phyloP scores from a whole-genome alignment of 139 green algal genomes.

The Yamagishiella unicocca region DNA sequence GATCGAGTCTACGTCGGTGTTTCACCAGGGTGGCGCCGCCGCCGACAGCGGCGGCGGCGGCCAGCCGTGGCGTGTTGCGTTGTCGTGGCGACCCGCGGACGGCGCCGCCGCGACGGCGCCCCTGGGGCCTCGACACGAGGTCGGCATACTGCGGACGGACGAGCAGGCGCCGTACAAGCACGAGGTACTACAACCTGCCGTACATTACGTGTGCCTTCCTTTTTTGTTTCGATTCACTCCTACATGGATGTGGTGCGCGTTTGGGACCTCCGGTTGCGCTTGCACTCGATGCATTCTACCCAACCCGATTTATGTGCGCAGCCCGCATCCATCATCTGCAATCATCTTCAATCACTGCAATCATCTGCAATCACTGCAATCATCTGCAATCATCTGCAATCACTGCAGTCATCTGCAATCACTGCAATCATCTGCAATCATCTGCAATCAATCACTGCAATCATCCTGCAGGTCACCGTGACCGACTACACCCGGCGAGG shows the following conservation, averaged over 20 bases:
- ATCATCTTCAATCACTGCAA: no score
- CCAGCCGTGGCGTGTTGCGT: not conserved
- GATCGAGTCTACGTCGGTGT: not conserved
- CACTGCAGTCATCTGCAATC: not conserved
- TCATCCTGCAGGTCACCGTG: constrained; percentile 1
- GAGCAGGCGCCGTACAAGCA: not conserved
- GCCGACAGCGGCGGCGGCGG: not conserved
- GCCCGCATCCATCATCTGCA: no score
- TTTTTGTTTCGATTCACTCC: no score
- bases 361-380: no score
- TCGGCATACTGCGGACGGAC: not conserved
- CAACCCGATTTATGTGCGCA: no score
- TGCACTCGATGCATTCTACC: no score
- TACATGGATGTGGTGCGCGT: no score
- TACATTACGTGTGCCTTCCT: no score
- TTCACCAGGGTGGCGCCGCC: no score
- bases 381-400: not conserved
- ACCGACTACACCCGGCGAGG: not conserved
- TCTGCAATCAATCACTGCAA: not conserved
- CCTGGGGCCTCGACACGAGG: constrained; percentile 15
- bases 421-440: not conserved
- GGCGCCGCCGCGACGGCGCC: not conserved
- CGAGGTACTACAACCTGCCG: not conserved
- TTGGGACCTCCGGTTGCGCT: no score
- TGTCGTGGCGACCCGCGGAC: constrained; percentile 8